A percentile compares a stretch with the other conserved stretches of the same genome.
Evolutionary conservation across 1,139 yeast species (phyloP).

Genomic region (Candida pseudoviswanathii): DNA sequence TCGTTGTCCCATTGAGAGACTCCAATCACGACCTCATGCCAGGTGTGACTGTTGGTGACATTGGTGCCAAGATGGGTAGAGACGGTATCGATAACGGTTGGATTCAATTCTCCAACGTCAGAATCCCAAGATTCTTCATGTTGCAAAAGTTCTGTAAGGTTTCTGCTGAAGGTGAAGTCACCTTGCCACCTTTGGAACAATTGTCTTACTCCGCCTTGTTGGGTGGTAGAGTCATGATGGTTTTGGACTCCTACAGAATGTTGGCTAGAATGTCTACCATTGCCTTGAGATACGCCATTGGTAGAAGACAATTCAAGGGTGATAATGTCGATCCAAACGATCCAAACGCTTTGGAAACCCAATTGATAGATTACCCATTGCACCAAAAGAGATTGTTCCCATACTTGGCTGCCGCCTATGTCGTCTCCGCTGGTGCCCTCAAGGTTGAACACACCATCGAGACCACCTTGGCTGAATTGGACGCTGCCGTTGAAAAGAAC

Average conservation of each 20-base stretch:
- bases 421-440: slow-evolving; percentile 42
- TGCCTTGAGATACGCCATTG: slow-evolving; percentile 48
- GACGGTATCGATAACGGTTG: slow-evolving; percentile 54
- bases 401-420: slow-evolving; percentile 46
- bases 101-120: slow-evolving; percentile 49
- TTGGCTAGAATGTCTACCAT: slow-evolving; percentile 45
- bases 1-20: slow-evolving; percentile 50
- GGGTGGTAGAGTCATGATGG: slow-evolving; percentile 50
- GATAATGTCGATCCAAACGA: slow-evolving; percentile 23
- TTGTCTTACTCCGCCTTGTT: slow-evolving; percentile 49
- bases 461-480: slow-evolving; percentile 33
- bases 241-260: slow-evolving; percentile 46
- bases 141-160: slow-evolving; percentile 52
- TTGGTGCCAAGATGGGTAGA: slow-evolving; percentile 54
- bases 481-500: slow-evolving; percentile 36
- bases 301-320: slow-evolving; percentile 47
- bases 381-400: slow-evolving; percentile 51
- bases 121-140: slow-evolving; percentile 50
- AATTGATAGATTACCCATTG: slow-evolving; percentile 49
- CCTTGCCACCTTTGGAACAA: slow-evolving; percentile 49
- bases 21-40: slow-evolving; percentile 46
- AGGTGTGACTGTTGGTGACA: slow-evolving; percentile 48
- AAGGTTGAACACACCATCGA: slow-evolving; percentile 37
- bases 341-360: slow-evolving; percentile 36
- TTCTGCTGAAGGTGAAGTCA: slow-evolving; percentile 41